A percentile compares a stretch with the other conserved stretches of the same genome.
These are phyloP conservation scores for Pseudoscleropodium purum DNA, from an alignment of 225 moss, liverwort and hornwort species.

Conservation along the genomic window DNA sequence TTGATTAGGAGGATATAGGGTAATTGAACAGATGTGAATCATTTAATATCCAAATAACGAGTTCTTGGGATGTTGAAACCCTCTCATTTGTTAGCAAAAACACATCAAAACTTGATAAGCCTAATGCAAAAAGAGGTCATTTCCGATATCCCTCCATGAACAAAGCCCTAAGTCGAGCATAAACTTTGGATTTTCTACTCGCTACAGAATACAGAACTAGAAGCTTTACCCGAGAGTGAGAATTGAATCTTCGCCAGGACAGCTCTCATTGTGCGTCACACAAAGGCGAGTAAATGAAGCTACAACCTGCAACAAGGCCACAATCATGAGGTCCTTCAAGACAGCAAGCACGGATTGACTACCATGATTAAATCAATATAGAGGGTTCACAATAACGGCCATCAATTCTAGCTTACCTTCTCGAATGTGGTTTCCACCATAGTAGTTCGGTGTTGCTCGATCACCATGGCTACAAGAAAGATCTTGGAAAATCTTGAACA, in stretches of 20 bases:
- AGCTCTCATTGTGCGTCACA: slow-evolving; percentile 46
- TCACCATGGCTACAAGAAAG: slow-evolving; percentile 83
- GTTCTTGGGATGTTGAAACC: background rate
- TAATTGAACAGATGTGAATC: background rate
- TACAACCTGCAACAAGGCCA: slow-evolving; percentile 41
- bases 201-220: background rate
- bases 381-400: background rate
- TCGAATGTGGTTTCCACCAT: slow-evolving; percentile 86
- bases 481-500: slow-evolving; percentile 71
- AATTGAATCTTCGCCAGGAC: slow-evolving; percentile 72
- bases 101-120: background rate
- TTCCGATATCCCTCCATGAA: background rate
- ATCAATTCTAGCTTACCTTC: slow-evolving; percentile 32
- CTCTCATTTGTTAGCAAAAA: background rate
- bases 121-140: background rate
- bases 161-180: background rate
- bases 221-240: slow-evolving; percentile 55
- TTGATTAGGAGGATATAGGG: background rate
- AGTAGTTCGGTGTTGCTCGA: slow-evolving; percentile 61
- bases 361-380: background rate
- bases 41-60: background rate
- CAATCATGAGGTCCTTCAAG: background rate
- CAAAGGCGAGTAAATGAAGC: slow-evolving; percentile 58
- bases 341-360: background rate
- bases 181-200: background rate